Base-by-base conservation (phyloP, 2,329 filamentous ascomycete genomes). In the Rutstroemia sp. region DNA sequence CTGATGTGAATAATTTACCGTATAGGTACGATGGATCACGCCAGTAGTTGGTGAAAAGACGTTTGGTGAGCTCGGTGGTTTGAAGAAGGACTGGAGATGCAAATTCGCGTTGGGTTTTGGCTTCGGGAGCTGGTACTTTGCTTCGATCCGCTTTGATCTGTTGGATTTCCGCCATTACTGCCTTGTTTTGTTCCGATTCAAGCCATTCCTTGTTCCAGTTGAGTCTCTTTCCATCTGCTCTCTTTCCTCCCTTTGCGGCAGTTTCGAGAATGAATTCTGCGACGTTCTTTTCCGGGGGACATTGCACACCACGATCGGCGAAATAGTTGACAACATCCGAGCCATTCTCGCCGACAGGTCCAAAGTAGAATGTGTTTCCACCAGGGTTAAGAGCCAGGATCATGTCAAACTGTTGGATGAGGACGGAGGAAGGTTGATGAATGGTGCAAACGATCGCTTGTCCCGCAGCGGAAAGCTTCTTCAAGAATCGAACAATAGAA, bases 161-260 rank as follows among this genome's bases (percentile, higher is more conserved):
- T 42, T 84, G 75, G 56, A 92, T 90, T 63, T 91, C 86, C 10
- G 79, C 71, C 5, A 84, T 70, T 17, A 89, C 73, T 1, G 72
- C 69, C 37, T 76, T 73, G 58, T 82, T 81, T 65, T 90, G 78
- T 10, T 80, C 72, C 0, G 85, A 89, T 46, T 79, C 79, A 25
- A 74, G 73, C 88, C 88, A 92, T 66, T 89, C 85, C 38, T 88
- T 79, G 65, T 87, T 86, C 88, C 88, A 92, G 66, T 90, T 78
- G 45, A 88, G 72, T 34, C 71, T 73, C 54, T 74, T 79, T 42
- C 82, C 82, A 48, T 84, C 76, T 21, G 69, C 64, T 30, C 76
- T 73, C 38, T 55, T 55, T 25, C 52, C 52, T 55, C 77, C 76
- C 62, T 83, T 83, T 0, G 81, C 81, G 2, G 81, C 82, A 3